Base-by-base conservation (phyloP, 2,329 filamentous ascomycete species). In the Plectosphaerella plurivora region DNA sequence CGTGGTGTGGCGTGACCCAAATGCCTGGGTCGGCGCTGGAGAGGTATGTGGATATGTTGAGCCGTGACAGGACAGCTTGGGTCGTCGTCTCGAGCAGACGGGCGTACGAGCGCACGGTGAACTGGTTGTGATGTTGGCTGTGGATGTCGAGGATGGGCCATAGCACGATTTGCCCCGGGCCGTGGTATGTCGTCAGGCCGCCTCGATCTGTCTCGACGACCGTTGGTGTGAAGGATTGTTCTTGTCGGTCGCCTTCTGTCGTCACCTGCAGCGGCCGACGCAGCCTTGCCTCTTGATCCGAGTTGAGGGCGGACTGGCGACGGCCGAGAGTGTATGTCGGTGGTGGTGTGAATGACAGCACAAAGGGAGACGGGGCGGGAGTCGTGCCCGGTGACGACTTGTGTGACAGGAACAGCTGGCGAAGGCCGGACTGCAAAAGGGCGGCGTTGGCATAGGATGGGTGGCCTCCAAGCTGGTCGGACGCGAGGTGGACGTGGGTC, bases 101-200 rank as follows among this genome's bases (percentile, higher is more conserved):
- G 6, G 96, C 87, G 70, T 96, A 96, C 55, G 81, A 82, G 16
- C 89, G 76, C 12, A 94, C 87, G 5, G 81, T 85, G 18, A 94
- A 75, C 45, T 64, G 73, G 0, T 73, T 71, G 58, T 91, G 81
- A 11, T 69, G 58, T 0, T 68, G 63, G 7, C 81, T 77, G 51
- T 82, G 83, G 52, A 97, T 78, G 67, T 96, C 91, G n/a, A 96
- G 68, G 49, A 97, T 83, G 3, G 93, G 91, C 75, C 96, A 99
- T n/a, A 92, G 83, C 36, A 97, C 89, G 47, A 96, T 73, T 68
- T 99, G 94, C 0, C 93, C 93, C 0, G 93, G 94, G 0, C 93
- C 94, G 67, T 99, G 94, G 73, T 96, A 97, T 3, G 94, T 97
- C 0, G 90, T 92, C 59, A 96, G 84, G 0, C 94, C 94, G 55